Evolutionary conservation across 352 stramenopile genomes (phyloP).

Genomic region (Phytopythium delawarense): DNA sequence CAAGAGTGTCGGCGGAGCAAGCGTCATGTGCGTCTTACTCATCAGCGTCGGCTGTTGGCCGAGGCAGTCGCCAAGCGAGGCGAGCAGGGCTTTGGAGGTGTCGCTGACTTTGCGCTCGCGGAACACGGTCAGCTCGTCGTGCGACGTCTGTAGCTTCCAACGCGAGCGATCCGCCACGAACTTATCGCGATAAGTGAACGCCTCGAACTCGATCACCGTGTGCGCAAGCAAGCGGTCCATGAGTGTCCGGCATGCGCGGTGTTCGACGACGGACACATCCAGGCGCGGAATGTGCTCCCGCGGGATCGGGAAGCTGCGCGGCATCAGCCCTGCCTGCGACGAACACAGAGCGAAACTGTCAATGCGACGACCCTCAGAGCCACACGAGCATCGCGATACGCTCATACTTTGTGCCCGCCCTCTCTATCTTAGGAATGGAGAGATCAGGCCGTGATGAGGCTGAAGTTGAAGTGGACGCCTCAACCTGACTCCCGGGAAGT

Average conservation of each 20-base stretch:
- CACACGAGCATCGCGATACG: too few relatives aligned
- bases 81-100: slow-evolving; percentile 19
- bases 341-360: too few relatives aligned
- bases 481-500: too few relatives aligned
- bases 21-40: slow-evolving; percentile 14
- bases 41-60: slow-evolving; percentile 13
- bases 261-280: slow-evolving; percentile 23
- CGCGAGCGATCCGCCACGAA: slow-evolving; percentile 18
- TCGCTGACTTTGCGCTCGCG: slow-evolving; percentile 26
- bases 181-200: slow-evolving; percentile 20
- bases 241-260: slow-evolving; percentile 22
- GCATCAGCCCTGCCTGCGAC: slow-evolving; percentile 9
- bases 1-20: slow-evolving; percentile 23
- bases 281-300: slow-evolving; percentile 30
- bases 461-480: too few relatives aligned
- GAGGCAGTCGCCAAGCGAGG: slow-evolving; percentile 18
- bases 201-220: slow-evolving; percentile 39
- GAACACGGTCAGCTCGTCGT: slow-evolving; percentile 37
- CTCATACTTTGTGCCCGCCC: too few relatives aligned
- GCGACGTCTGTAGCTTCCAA: slow-evolving; percentile 34
- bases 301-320: slow-evolving; percentile 35
- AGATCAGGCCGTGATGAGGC: too few relatives aligned
- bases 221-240: slow-evolving; percentile 29
- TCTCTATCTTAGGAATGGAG: too few relatives aligned
- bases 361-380: too few relatives aligned